Base-by-base conservation (phyloP, 495 filamentous ascomycete species). In the Hypoxylon lienhwacheense region DNA sequence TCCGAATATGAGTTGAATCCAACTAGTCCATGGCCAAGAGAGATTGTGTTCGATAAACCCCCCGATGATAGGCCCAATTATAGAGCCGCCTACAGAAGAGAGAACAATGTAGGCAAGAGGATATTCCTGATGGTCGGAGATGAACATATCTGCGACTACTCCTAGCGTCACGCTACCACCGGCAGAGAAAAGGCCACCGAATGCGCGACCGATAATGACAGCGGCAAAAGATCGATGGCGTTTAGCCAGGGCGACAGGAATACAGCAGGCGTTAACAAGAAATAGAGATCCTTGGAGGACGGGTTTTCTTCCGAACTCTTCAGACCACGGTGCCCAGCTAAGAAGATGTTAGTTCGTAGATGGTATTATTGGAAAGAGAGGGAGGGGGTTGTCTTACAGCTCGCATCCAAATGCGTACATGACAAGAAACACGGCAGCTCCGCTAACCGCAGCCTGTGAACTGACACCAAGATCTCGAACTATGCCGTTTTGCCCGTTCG, bases 141-240 rank as follows among this genome's bases (percentile, higher is more conserved):
- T 81, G 72, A 81, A 91, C 79, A 91, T 81, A 59, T 92, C 88
- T 3, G 88, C 88, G 24, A 89, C 84, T 82, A 91, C 88, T 16
- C 88, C 88, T 1, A 92, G 75, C 0, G 88, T 92, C 42, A 92
- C 87, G 8, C 85, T 89, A 29, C 88, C 88, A 16, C 88, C 88
- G 15, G 88, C 88, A 0, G 85, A 86, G 24, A 81, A 85, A 1
- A 91, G 68, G 26, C 88, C 88, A 28, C 87, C 87, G 0, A 92
- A 74, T 3, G 79, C 73, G 32, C 88, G 85, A 20, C 81, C 81
- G 12, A 83, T 81, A 10, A 90, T 64, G 52, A 90, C 76, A 1
- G 82, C 80, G 1, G 69, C 77, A 46, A 84, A 87, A 50, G 79
- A 81, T 7, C 75, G 70, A 34, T 48, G 17, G 56, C 86, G 87